phyloP scores from a whole-genome alignment of 176 grass and related monocot species.

The Eleusine coracana region DNA sequence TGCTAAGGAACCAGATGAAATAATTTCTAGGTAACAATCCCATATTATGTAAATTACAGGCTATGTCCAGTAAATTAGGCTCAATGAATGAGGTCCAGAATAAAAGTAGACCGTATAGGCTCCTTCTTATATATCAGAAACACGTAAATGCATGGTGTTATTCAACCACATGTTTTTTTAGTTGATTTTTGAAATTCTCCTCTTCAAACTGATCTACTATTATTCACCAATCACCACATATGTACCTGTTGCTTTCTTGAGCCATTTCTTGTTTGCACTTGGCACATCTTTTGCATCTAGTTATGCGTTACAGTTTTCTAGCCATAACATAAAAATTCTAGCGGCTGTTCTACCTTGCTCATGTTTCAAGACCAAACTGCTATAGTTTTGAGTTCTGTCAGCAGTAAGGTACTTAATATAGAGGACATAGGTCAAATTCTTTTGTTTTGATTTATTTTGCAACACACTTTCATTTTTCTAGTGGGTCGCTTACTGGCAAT shows the following conservation, averaged over 20 bases:
- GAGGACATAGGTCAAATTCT: not conserved
- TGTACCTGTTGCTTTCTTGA: not conserved
- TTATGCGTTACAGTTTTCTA: not conserved
- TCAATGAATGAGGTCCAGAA: not conserved
- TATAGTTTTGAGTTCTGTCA: not conserved
- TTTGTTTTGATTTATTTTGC: not conserved
- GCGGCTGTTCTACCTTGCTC: not conserved
- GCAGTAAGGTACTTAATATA: not conserved
- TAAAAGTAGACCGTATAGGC: not conserved
- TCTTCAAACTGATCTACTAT: not conserved
- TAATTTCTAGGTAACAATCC: slow-evolving; percentile 42
- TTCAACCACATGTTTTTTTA: not conserved
- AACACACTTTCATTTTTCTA: not conserved
- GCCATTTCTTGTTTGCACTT: slow-evolving; percentile 4
- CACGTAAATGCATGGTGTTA: not conserved
- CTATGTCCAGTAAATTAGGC: not conserved
- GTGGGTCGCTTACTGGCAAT: not conserved
- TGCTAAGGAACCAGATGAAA: slow-evolving; percentile 89
- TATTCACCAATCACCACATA: not conserved
- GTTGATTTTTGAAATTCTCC: not conserved
- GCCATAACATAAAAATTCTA: not conserved
- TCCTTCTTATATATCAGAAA: not conserved
- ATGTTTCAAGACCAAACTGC: slow-evolving; percentile 7
- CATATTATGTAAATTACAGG: not conserved
- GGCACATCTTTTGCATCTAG: not conserved